These are phyloP conservation scores for Verticillium zaregamsianum DNA, from an alignment of 2,329 filamentous ascomycete species.

Conservation along the genomic window DNA sequence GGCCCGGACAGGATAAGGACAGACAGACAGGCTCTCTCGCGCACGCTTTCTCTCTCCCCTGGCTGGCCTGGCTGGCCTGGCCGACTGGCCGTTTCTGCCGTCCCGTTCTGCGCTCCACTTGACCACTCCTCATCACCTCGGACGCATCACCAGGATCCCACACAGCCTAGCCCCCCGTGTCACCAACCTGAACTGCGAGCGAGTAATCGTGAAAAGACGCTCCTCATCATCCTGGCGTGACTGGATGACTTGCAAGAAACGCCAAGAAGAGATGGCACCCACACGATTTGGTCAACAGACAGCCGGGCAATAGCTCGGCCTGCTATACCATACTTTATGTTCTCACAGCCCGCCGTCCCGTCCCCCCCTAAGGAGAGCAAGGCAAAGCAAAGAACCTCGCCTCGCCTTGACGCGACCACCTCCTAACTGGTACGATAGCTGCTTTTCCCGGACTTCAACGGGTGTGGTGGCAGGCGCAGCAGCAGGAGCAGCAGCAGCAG, in stretches of 20 bases:
- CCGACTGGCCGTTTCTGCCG: neutral
- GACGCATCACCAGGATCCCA: neutral
- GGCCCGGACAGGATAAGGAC: neutral
- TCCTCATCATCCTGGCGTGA: neutral
- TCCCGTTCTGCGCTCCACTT: neutral
- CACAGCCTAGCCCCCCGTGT: too few relatives aligned
- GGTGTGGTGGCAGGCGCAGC: neutral
- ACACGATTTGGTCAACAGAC: neutral
- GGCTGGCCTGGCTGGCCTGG: neutral
- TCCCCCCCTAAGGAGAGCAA: neutral
- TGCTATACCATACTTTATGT: neutral
- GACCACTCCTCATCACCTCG: neutral
- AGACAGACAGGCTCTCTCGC: neutral
- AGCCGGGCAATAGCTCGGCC: neutral
- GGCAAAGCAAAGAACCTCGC: neutral
- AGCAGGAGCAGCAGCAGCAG: neutral
- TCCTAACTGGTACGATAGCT: conserved; percentile 28
- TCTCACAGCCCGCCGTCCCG: neutral
- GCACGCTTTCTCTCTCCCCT: neutral
- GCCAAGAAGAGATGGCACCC: neutral
- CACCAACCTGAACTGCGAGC: too few relatives aligned
- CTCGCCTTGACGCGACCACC: conserved; percentile 21
- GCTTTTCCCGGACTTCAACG: neutral
- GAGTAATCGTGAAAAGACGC: neutral
- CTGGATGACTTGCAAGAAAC: neutral